phyloP scores from a whole-genome alignment of 768 basidiomycete species.

The Rubroboletus pulcherrimus region DNA sequence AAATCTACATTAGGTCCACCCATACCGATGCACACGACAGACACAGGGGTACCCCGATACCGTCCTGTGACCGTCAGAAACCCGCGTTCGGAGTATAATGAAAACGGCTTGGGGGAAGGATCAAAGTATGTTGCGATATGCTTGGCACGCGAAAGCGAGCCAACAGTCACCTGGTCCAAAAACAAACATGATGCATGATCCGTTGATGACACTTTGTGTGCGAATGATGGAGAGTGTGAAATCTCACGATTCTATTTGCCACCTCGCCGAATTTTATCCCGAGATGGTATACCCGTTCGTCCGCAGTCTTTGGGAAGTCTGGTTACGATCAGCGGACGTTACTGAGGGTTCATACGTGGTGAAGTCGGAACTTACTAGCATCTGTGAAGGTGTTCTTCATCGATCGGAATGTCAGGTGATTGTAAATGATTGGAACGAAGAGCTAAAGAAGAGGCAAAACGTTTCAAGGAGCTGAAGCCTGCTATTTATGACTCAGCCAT shows the following conservation, averaged over 20 bases:
- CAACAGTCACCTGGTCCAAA: slow-evolving; percentile 61
- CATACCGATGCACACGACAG: slow-evolving; percentile 81
- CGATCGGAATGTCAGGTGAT: background rate
- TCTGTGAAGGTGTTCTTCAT: slow-evolving; percentile 66
- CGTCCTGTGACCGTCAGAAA: slow-evolving; percentile 71
- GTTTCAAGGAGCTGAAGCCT: background rate
- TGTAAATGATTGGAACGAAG: slow-evolving; percentile 1
- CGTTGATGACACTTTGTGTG: background rate
- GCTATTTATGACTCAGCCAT: slow-evolving; percentile 12
- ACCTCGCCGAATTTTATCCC: slow-evolving; percentile 74
- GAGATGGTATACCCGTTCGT: slow-evolving; percentile 76
- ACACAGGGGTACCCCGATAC: slow-evolving; percentile 60
- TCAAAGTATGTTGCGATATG: slow-evolving; percentile 60
- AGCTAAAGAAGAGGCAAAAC: background rate
- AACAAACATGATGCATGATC: background rate
- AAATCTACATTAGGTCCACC: slow-evolving; percentile 81
- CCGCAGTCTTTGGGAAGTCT: slow-evolving; percentile 78
- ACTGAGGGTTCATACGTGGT: background rate
- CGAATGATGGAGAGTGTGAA: background rate
- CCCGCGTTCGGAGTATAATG: slow-evolving; percentile 66
- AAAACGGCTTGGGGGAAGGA: slow-evolving; percentile 54
- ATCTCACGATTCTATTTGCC: slow-evolving; percentile 69
- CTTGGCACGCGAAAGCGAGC: slow-evolving; percentile 63
- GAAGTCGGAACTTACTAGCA: slow-evolving; percentile 51
- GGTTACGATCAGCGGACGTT: background rate